Evolutionary conservation across 176 grass and related monocot species (phyloP).

Genomic region (Oryza coarctata): DNA sequence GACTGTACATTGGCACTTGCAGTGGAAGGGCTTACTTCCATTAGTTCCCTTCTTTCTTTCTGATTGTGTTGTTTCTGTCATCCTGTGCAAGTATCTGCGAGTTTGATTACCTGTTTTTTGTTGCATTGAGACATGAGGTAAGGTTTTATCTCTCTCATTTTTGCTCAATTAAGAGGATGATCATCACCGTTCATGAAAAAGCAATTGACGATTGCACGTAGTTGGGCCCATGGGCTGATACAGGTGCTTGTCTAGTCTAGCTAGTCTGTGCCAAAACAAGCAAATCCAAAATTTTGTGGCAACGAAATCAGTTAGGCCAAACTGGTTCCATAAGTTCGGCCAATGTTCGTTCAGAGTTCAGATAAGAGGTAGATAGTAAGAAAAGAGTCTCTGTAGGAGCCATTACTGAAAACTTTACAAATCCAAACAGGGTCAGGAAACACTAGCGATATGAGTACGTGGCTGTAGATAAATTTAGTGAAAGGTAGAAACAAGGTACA

Average conservation of each 20-base stretch:
- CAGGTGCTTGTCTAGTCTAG: background rate
- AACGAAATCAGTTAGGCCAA: background rate
- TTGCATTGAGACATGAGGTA: background rate
- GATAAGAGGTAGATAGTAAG: no score
- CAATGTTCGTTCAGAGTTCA: background rate
- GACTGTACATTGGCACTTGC: background rate
- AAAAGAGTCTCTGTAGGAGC: no score
- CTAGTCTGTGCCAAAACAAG: background rate
- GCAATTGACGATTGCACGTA: background rate
- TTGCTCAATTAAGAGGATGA: background rate
- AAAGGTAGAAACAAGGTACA: background rate
- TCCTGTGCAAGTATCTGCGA: background rate
- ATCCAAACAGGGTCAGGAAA: background rate
- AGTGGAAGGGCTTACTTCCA: background rate
- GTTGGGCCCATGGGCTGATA: background rate
- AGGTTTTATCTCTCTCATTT: background rate
- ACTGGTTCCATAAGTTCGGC: background rate
- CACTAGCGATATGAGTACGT: background rate
- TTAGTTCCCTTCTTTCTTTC: background rate
- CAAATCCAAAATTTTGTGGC: background rate
- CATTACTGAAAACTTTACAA: background rate
- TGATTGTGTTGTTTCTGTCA: background rate
- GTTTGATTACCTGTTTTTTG: background rate
- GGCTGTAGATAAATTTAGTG: background rate
- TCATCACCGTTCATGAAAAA: background rate